A percentile compares a stretch with the other conserved stretches of the same genome.
These are phyloP conservation scores for Chrysanthemum makinoi DNA, from an alignment of 129 eudicot genomes.

Conservation along the genomic window DNA sequence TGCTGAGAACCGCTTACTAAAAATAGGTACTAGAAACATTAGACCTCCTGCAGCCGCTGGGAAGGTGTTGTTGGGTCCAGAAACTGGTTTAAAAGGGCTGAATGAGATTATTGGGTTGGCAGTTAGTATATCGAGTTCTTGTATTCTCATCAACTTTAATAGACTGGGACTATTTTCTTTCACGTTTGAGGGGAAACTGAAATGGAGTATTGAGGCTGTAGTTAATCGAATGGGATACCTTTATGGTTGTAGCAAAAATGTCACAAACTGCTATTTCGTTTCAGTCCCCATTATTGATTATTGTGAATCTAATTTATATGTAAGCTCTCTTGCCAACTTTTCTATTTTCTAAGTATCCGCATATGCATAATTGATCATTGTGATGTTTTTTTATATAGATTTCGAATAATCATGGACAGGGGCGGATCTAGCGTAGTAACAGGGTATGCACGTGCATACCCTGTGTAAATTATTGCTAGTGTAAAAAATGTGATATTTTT, in stretches of 20 bases:
- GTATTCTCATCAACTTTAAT: too few species aligned
- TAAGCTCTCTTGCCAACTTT: constrained; percentile 32
- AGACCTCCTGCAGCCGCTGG: too few species aligned
- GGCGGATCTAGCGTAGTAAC: too few species aligned
- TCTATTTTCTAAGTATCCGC: not conserved
- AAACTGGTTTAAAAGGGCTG: too few species aligned
- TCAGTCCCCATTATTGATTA: constrained; percentile 72
- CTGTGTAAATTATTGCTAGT: too few species aligned
- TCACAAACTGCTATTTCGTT: constrained; percentile 64
- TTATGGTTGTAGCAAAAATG: constrained; percentile 80
- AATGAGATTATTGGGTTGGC: too few species aligned
- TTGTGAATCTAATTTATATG: constrained; percentile 87
- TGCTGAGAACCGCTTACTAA: too few species aligned
- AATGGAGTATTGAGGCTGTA: constrained; percentile 73
- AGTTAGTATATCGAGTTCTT: too few species aligned
- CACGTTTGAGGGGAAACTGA: constrained; percentile 50
- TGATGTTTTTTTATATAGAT: constrained; percentile 44
- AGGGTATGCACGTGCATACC: too few species aligned
- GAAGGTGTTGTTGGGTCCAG: too few species aligned
- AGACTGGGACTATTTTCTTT: constrained; percentile 60
- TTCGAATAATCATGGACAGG: constrained; percentile 42
- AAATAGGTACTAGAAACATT: too few species aligned
- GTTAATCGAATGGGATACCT: constrained; percentile 54
- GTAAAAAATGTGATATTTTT: too few species aligned
- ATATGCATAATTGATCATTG: not conserved